These are phyloP conservation scores for Metschnikowia matae DNA, from an alignment of 805 yeast genomes.

Conservation along the genomic window DNA sequence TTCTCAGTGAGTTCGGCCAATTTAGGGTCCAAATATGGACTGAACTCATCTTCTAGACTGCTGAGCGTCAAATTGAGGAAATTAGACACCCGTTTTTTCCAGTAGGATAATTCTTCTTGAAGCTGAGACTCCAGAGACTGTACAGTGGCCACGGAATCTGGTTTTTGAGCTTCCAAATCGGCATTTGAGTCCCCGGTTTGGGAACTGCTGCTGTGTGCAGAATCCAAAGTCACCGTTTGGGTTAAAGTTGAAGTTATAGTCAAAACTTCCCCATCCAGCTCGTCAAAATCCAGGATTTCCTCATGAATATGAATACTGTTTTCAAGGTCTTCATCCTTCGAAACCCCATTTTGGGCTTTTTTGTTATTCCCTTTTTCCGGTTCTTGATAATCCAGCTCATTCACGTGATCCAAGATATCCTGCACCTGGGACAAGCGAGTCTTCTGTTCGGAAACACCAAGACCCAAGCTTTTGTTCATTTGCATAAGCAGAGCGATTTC, in stretches of 20 bases:
- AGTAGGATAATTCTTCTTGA: slow-evolving; percentile 29
- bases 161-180: too few species aligned
- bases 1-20: slow-evolving; percentile 24
- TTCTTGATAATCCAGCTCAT: background rate
- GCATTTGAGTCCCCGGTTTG: too few species aligned
- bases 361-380: background rate
- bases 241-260: slow-evolving; percentile 7
- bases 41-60: slow-evolving; percentile 31
- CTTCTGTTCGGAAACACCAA: slow-evolving; percentile 1
- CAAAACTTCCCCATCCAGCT: background rate
- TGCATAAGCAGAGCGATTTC: slow-evolving; percentile 9
- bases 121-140: slow-evolving; percentile 8
- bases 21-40: slow-evolving; percentile 21
- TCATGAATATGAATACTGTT: too few species aligned
- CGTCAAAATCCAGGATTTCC: background rate
- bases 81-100: slow-evolving; percentile 32
- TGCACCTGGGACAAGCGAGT: slow-evolving; percentile 5
- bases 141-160: background rate
- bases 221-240: slow-evolving; percentile 5
- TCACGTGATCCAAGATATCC: slow-evolving; percentile 8
- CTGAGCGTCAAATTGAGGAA: slow-evolving; percentile 32
- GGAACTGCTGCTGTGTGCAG: background rate
- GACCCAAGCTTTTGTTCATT: slow-evolving; percentile 3
- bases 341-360: background rate
- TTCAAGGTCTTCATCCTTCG: background rate